Percentiles rank a stretch among this genome's conserved stretches.
Evolutionary conservation across 345 rosid species (phyloP).

Genomic region (Citrus hindsii): DNA sequence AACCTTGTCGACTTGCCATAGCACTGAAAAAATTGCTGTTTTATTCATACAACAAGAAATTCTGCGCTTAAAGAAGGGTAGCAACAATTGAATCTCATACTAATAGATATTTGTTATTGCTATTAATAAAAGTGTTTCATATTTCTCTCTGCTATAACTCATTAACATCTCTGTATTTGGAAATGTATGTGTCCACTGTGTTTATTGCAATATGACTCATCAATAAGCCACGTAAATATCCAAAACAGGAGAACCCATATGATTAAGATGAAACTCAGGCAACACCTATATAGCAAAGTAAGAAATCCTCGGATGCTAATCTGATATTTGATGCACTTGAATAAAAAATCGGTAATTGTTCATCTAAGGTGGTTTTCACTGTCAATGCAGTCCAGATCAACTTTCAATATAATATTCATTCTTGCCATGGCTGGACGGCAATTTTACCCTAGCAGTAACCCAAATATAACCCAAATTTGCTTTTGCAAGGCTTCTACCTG

Average conservation of each 20-base stretch:
- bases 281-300: too few relatives aligned
- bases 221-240: not conserved
- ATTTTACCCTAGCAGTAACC: not conserved
- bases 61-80: not conserved
- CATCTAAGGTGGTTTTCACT: too few relatives aligned
- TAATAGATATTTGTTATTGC: not conserved
- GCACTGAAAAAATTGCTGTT: not conserved
- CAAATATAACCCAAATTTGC: too few relatives aligned
- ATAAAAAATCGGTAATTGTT: too few relatives aligned
- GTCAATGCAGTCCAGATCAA: not conserved
- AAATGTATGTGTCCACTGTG: not conserved
- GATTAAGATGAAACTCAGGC: not conserved
- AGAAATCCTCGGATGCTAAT: too few relatives aligned
- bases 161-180: not conserved
- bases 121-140: not conserved
- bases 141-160: too few relatives aligned
- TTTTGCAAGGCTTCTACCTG: not conserved
- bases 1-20: conserved; percentile 6
- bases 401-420: not conserved
- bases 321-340: too few relatives aligned
- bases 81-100: not conserved
- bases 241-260: not conserved
- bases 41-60: not conserved
- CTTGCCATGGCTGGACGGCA: not conserved
- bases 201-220: not conserved